A percentile compares a stretch with the other conserved stretches of the same genome.
Evolutionary conservation across 129 eudicot genomes (phyloP).

Genomic region (Solidago caesia): DNA sequence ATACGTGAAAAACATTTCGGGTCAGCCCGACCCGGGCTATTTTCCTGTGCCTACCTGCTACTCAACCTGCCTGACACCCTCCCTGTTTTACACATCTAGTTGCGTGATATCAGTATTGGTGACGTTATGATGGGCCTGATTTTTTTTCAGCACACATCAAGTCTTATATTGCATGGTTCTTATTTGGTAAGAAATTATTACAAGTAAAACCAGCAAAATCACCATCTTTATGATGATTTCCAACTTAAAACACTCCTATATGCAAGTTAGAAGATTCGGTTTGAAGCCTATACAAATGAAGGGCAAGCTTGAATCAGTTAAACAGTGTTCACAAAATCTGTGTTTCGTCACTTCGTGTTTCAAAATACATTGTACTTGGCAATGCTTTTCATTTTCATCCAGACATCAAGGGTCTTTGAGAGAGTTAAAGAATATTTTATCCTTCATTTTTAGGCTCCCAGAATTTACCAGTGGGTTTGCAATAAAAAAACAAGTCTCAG

Average conservation of each 20-base stretch:
- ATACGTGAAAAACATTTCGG: not conserved
- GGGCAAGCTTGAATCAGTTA: not conserved
- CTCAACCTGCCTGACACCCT: not conserved
- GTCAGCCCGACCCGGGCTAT: not conserved
- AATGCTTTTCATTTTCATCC: too few species aligned
- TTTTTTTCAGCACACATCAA: not conserved
- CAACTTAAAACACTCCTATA: not conserved
- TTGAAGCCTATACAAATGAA: not conserved
- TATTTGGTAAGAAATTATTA: not conserved
- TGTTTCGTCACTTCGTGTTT: too few species aligned
- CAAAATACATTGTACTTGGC: too few species aligned
- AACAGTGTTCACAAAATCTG: too few species aligned
- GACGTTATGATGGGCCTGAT: not conserved
- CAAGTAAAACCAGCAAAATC: slow-evolving; percentile 5
- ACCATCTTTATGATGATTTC: slow-evolving; percentile 9
- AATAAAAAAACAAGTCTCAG: not conserved
- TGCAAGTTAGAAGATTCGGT: not conserved
- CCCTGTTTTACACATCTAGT: not conserved
- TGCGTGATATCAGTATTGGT: not conserved
- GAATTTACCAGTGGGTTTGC: not conserved
- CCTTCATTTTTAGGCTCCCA: not conserved
- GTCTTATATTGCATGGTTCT: not conserved
- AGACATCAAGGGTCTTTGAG: too few species aligned
- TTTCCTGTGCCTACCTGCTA: not conserved
- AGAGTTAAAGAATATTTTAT: not conserved